These are phyloP conservation scores for Leptographium flavum DNA, from an alignment of 2,329 filamentous ascomycete genomes.

Conservation along the genomic window DNA sequence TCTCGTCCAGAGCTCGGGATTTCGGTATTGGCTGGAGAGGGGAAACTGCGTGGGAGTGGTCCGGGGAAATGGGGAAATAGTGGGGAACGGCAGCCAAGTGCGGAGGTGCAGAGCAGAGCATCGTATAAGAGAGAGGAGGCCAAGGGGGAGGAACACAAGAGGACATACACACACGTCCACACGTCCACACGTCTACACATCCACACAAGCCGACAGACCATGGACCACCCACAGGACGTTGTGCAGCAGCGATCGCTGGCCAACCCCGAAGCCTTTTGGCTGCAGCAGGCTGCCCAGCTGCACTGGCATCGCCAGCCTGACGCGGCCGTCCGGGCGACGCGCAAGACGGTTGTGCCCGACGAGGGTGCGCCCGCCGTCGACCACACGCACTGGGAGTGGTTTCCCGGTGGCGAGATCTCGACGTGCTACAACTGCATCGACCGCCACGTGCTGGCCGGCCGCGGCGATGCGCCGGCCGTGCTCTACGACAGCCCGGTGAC, in stretches of 20 bases:
- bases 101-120: not conserved
- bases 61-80: conserved; percentile 11
- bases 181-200: no score
- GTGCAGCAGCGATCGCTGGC: conserved; percentile 43
- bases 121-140: not conserved
- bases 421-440: conserved; percentile 89
- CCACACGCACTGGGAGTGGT: conserved; percentile 80
- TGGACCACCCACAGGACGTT: conserved; percentile 33
- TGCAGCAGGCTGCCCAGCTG: conserved; percentile 56
- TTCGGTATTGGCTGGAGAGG: no score
- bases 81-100: conserved; percentile 1
- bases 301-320: conserved; percentile 69
- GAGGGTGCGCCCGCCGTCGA: conserved; percentile 28
- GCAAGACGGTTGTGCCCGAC: conserved; percentile 38
- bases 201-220: no score
- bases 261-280: conserved; percentile 65
- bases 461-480: conserved; percentile 60
- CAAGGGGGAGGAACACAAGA: not conserved
- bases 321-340: conserved; percentile 41
- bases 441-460: conserved; percentile 69
- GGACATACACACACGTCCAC: no score
- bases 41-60: not conserved
- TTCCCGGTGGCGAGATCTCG: conserved; percentile 74
- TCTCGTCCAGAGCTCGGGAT: no score
- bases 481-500: conserved; percentile 84